These are phyloP conservation scores for Citrus trifoliata DNA, from an alignment of 345 rosid genomes.

Conservation along the genomic window DNA sequence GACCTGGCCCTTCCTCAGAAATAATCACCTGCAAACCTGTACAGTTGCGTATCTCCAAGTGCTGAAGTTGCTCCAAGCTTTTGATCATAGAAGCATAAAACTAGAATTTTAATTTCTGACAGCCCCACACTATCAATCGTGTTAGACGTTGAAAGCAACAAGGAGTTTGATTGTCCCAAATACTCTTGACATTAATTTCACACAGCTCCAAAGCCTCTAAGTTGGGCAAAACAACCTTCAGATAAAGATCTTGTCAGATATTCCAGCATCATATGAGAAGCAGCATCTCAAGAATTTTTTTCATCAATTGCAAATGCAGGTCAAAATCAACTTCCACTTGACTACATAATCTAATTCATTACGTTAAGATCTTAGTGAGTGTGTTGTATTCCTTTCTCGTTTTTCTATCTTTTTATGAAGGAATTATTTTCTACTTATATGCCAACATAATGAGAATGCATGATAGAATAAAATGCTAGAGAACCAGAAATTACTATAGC, in stretches of 20 bases:
- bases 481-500: background rate
- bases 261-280: no score
- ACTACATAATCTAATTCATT: no score
- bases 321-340: no score
- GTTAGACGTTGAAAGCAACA: background rate
- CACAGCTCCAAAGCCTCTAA: background rate
- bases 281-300: no score
- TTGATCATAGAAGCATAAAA: background rate
- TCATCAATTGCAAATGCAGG: no score
- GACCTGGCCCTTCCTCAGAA: constrained; percentile 7
- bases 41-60: background rate
- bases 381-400: no score
- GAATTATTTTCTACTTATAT: no score
- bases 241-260: background rate
- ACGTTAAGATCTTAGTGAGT: no score
- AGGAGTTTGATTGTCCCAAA: constrained; percentile 1
- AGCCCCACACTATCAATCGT: background rate
- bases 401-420: no score
- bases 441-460: no score
- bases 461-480: background rate
- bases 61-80: constrained; percentile 1
- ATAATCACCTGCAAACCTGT: background rate
- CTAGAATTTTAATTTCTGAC: background rate
- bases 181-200: background rate
- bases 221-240: constrained; percentile 22